These are phyloP conservation scores for Tetrapisispora iriomotensis DNA, from an alignment of 805 yeast species.

Conservation along the genomic window DNA sequence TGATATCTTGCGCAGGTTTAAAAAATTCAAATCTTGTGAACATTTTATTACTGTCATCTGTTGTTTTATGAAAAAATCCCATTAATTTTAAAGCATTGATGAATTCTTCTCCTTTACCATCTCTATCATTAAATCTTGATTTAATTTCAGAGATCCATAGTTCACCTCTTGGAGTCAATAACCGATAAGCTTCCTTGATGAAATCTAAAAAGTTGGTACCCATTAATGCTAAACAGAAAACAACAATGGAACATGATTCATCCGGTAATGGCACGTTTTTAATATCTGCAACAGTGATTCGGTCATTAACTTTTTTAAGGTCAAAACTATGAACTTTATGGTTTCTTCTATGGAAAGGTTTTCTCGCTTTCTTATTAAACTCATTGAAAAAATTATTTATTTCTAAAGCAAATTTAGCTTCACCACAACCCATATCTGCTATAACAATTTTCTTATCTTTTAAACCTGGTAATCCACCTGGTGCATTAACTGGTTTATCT, in stretches of 20 bases:
- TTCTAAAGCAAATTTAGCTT: constrained; percentile 75
- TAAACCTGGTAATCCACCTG: constrained; percentile 88
- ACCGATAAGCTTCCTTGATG: constrained; percentile 77
- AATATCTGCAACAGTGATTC: constrained; percentile 95
- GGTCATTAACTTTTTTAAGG: constrained; percentile 74
- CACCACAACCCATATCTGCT: constrained; percentile 99
- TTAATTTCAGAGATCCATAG: constrained; percentile 97
- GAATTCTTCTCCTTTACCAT: constrained; percentile 69
- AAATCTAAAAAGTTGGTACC: constrained; percentile 94
- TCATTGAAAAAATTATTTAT: constrained; percentile 40
- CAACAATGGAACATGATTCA: constrained; percentile 73
- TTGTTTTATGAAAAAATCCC: constrained; percentile 82
- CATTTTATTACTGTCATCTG: constrained; percentile 86
- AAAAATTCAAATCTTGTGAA: constrained; percentile 90
- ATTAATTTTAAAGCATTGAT: constrained; percentile 61
- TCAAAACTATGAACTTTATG: constrained; percentile 82
- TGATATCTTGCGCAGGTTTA: constrained; percentile 66
- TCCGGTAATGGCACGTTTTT: constrained; percentile 78
- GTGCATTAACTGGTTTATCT: constrained; percentile 71
- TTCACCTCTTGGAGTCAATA: constrained; percentile 85
- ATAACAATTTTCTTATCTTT: constrained; percentile 51
- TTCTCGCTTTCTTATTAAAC: constrained; percentile 24
- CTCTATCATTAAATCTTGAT: constrained; percentile 75
- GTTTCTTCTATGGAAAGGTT: constrained; percentile 34
- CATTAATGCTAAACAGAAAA: constrained; percentile 92